Percentiles rank a stretch among this genome's conserved stretches.
phyloP scores from a whole-genome alignment of 2,329 filamentous ascomycete genomes.

The Colletotrichum plurivorum region DNA sequence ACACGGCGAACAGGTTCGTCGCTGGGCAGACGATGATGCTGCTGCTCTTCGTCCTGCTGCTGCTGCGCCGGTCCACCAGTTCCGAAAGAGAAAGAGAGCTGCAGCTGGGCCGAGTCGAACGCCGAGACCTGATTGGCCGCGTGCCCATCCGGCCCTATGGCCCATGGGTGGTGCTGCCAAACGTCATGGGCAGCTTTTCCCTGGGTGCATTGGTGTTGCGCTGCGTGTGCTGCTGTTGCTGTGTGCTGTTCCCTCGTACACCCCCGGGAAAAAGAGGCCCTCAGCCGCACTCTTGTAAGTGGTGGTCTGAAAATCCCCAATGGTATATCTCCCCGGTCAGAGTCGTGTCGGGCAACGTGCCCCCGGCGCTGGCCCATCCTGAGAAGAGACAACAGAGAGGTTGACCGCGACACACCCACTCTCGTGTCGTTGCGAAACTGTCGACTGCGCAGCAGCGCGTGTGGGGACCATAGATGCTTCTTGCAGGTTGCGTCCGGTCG shows the following conservation, averaged over 20 bases:
- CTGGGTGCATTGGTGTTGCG: background rate
- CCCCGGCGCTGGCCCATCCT: conserved; percentile 8
- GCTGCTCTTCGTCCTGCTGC: background rate
- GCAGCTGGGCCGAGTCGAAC: conserved; percentile 22
- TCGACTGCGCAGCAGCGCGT: conserved; percentile 17
- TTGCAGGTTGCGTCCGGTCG: conserved; percentile 10
- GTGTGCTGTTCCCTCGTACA: background rate
- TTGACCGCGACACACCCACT: conserved; percentile 4
- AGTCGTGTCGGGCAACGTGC: conserved; percentile 28
- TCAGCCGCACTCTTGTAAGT: conserved; percentile 37
- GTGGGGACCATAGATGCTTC: conserved; percentile 24
- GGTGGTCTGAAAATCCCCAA: conserved; percentile 16
- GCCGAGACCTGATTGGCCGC: conserved; percentile 26
- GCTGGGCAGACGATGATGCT: background rate
- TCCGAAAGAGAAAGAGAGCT: conserved; percentile 33
- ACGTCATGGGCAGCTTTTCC: conserved; percentile 32
- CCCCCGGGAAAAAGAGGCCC: background rate
- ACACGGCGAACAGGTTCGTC: background rate
- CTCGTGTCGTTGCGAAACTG: conserved; percentile 20
- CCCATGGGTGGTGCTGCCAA: background rate
- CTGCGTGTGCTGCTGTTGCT: background rate
- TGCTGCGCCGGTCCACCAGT: conserved; percentile 27
- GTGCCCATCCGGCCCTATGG: conserved; percentile 9
- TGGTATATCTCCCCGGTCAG: conserved; percentile 17
- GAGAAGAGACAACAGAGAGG: background rate